Conservation (phyloP, 768 basidiomycete genomes). For the Pulveroboletus sp. region DNA sequence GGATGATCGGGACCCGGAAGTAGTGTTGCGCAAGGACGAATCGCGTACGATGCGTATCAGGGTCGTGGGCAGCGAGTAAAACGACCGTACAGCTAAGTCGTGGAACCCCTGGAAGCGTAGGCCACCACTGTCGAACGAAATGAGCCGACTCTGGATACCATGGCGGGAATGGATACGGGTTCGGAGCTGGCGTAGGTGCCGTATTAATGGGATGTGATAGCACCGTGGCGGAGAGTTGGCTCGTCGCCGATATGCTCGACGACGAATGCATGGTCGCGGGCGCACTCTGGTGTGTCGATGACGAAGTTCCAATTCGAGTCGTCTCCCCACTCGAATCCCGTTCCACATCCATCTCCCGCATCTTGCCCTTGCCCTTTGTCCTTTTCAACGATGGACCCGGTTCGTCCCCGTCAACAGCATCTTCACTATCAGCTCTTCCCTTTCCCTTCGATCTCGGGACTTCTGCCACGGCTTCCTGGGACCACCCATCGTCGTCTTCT, state of each 20-base stretch:
- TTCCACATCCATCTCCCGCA: conserved; percentile 13
- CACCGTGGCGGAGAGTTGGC: neutral
- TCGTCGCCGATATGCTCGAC: conserved; percentile 1
- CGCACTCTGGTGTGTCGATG: conserved; percentile 10
- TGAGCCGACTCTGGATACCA: conserved; percentile 75
- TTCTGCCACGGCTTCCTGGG: conserved; percentile 17
- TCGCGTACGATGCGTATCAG: conserved; percentile 52
- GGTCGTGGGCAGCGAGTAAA: conserved; percentile 60
- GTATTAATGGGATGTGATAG: neutral
- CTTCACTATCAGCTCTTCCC: conserved; percentile 20
- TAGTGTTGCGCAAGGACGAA: conserved; percentile 75
- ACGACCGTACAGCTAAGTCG: conserved; percentile 70
- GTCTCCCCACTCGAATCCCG: conserved; percentile 11
- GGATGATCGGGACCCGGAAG: conserved; percentile 60
- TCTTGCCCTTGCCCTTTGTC: conserved; percentile 21
- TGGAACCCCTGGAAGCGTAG: conserved; percentile 57
- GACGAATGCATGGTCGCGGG: conserved; percentile 5
- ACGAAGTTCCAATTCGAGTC: conserved; percentile 6
- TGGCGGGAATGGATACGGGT: conserved; percentile 62
- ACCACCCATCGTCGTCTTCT: conserved; percentile 24
- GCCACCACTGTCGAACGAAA: conserved; percentile 83
- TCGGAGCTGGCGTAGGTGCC: conserved; percentile 30
- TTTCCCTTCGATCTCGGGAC: conserved; percentile 24
- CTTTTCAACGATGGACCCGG: conserved; percentile 7
- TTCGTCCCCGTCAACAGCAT: conserved; percentile 9